Conservation (phyloP, 2,329 filamentous ascomycete genomes). For the Calonectria pauciramosa region DNA sequence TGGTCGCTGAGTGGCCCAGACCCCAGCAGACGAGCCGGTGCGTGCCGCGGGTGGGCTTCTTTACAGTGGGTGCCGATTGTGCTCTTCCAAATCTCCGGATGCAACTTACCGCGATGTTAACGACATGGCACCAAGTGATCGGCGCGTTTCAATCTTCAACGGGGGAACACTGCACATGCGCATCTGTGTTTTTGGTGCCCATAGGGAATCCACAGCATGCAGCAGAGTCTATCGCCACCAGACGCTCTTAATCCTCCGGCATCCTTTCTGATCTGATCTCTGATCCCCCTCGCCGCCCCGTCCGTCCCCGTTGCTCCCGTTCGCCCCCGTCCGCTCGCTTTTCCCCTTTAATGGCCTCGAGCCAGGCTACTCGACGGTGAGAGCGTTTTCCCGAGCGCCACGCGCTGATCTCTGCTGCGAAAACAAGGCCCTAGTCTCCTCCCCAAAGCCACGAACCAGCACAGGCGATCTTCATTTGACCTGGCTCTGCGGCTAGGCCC, state of each 20-base stretch:
- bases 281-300: neutral
- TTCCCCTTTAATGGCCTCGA: constrained; percentile 2
- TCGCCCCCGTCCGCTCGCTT: constrained; percentile 2
- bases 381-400: constrained; percentile 18
- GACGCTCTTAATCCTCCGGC: neutral
- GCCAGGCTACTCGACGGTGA: constrained; percentile 6
- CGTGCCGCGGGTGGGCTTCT: constrained; percentile 10
- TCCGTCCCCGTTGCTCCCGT: constrained; percentile 13
- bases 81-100: constrained; percentile 13
- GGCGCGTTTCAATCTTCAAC: constrained; percentile 21
- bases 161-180: neutral
- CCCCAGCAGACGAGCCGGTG: constrained; percentile 12
- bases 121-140: constrained; percentile 13
- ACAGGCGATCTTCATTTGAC: constrained; percentile 20
- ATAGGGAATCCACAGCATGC: neutral
- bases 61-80: constrained; percentile 4
- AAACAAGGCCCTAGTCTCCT: constrained; percentile 4
- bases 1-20: neutral
- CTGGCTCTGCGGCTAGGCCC: constrained; percentile 17
- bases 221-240: constrained; percentile 7
- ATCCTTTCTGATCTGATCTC: neutral
- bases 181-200: neutral
- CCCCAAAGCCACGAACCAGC: constrained; percentile 6
- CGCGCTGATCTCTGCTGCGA: constrained; percentile 20
- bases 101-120: constrained; percentile 4